Base-by-base conservation (phyloP, 371 early-diverging fungal species). In the Blakeslea trispora region DNA sequence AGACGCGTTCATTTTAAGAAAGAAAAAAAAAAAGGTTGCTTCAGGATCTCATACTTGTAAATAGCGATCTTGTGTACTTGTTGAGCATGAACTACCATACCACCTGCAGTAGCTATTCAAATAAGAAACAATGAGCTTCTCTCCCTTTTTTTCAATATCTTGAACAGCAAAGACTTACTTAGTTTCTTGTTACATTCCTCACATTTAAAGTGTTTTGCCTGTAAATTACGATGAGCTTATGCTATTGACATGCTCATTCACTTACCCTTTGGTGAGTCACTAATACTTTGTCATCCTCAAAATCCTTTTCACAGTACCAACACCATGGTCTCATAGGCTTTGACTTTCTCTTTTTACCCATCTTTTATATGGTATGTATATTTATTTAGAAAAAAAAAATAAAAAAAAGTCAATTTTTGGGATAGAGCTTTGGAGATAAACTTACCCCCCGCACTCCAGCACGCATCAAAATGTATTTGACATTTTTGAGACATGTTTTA, bases 301-400 rank as follows among this genome's bases (percentile, higher is more conserved):
- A 98, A 53, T 94, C 94, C 59, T 95, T 85, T 67, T 96, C 95
- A 72, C 98, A 98, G 71, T 96, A 97, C 95, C 94, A 79, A 52
- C 79, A 79, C 79, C 79, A 79, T 24, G 79, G 79, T 39, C 75
- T 66, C 53, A 66, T 52, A 39, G 62, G 55, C 59, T 78, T 78
- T 15, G 69, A 63, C 53, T 73, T 79, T 64, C 69, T 77, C 51
- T 75, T 79, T 62, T 75, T 78, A 39, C 75, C 75, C 74, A 74
- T 74, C 53, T 32, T 63, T 43, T 44, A n/a, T n/a, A n/a, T n/a
- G n/a, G n/a, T n/a, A n/a, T n/a, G 18, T 43, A 46, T 23, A 37
- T 55, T 48, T 19, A 52, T 35, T 37, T 18, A 49, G 39, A 42
- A 41, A 37, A 42, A 55, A 28, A 28, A 46, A 31, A 10, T 28